Evolutionary conservation across 1,284 basidiomycete genomes (phyloP), one percentile per base, ranked within the genome.

Genomic region (Limonomyces culmigenus): DNA sequence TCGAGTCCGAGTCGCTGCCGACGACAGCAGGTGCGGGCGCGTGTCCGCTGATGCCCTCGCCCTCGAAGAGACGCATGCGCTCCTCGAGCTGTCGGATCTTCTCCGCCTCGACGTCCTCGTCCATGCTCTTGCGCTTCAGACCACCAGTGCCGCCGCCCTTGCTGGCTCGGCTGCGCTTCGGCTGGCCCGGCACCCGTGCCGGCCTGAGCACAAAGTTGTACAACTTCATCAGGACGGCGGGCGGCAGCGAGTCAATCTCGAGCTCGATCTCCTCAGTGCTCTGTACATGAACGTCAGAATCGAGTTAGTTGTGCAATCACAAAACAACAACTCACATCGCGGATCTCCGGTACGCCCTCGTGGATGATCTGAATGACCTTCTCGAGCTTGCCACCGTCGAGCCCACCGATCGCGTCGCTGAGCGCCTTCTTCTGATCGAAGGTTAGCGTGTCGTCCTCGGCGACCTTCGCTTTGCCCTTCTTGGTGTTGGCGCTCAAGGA

Each of bases 341-440:
- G 73, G 42, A 95, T 83, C 52, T 86, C 80, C 20, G 86, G 75
- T 34, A 88, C 78, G 35, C 86, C 77, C 51, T 88, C 74, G 48
- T 92, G 84, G 44, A 96, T 96, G 50, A 96, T 91, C 47, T 78
- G 69, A 43, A 93, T 86, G 32, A 92, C 89, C 50, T 72, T 73
- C 53, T 85, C 78, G 40, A 92, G 59, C 49, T 80, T 81, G 36
- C 66, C 54, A 16, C 75, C 84, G 43, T 89, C 85, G 14, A 88
- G 68, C 45, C 67, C 70, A 41, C 69, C 67, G 47, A 96, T 96
- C 38, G 88, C 85, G 54, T 92, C 86, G 47, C 88, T 92, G 39
- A 96, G 63, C 51, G 95, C 87, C 59, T 92, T 88, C 75, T 96
- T 95, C 63, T 95, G 89, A 47, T 88, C 83, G 51, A 92, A 86